Conservation (phyloP, 2,329 filamentous ascomycete species). For the Arthrobotrys conoides region DNA sequence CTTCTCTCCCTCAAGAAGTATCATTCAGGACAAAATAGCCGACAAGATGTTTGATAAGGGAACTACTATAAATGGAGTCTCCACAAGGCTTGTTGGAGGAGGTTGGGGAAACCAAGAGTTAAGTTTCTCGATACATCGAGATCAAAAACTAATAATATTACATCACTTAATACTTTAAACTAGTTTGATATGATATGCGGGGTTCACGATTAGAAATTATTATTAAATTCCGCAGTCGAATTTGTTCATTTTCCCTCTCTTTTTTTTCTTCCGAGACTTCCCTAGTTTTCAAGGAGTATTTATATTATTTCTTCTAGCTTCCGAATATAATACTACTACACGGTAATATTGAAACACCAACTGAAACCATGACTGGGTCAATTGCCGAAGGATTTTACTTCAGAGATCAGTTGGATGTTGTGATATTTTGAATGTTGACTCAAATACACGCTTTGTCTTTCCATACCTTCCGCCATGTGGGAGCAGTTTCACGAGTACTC, state of each 20-base stretch:
- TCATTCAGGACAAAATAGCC: slow-evolving; percentile 16
- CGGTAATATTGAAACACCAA: background rate
- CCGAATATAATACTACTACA: background rate
- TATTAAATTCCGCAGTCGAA: slow-evolving; percentile 4
- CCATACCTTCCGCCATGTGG: background rate
- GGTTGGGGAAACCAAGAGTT: background rate
- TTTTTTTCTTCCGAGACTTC: background rate
- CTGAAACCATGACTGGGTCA: background rate
- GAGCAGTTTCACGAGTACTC: background rate
- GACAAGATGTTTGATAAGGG: slow-evolving; percentile 14
- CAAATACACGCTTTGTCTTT: background rate
- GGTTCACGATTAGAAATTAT: background rate
- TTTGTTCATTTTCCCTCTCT: background rate
- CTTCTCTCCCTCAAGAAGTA: background rate
- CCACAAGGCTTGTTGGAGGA: background rate
- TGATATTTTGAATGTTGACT: background rate
- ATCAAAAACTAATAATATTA: background rate
- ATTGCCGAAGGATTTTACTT: background rate
- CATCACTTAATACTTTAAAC: background rate
- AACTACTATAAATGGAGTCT: slow-evolving; percentile 21
- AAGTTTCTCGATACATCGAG: background rate
- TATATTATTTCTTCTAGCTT: background rate
- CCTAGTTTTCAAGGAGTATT: background rate
- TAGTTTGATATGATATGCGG: background rate
- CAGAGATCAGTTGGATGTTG: background rate